A percentile compares a stretch with the other conserved stretches of the same genome.
These are phyloP conservation scores for Cnidoscolus chayamansa DNA, from an alignment of 441 rosid genomes.

Conservation along the genomic window DNA sequence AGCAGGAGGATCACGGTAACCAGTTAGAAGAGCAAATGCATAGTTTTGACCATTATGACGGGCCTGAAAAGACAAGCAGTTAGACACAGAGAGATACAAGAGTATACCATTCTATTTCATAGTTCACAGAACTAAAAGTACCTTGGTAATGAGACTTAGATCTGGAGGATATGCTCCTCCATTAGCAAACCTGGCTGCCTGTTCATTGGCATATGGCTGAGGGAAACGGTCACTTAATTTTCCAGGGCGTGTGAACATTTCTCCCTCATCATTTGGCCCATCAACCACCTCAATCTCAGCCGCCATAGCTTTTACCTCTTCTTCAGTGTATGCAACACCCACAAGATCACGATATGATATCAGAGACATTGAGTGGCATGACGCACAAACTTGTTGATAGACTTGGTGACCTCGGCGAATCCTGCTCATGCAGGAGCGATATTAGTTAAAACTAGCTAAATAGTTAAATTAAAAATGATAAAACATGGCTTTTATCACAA, in stretches of 20 bases:
- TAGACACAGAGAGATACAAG: background rate
- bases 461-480: background rate
- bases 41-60: conserved; percentile 99
- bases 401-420: conserved; percentile 99
- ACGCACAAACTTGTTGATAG: conserved; percentile 95
- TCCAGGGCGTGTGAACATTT: conserved; percentile 98
- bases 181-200: conserved; percentile 98
- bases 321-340: conserved; percentile 98
- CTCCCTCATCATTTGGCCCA: conserved; percentile 99
- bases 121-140: conserved; percentile 25
- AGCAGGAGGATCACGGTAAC: conserved; percentile 99
- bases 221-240: conserved; percentile 98
- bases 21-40: conserved; percentile 93
- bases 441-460: background rate
- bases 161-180: conserved; percentile 99
- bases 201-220: conserved; percentile 85
- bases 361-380: conserved; percentile 98
- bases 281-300: conserved; percentile 98
- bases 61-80: conserved; percentile 54
- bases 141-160: conserved; percentile 96
- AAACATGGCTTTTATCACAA: background rate
- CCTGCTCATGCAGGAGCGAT: conserved; percentile 41
- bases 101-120: background rate
- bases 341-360: conserved; percentile 95
- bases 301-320: conserved; percentile 98